Conservation (phyloP, 768 basidiomycete genomes). For the Lactifluus echinatus region DNA sequence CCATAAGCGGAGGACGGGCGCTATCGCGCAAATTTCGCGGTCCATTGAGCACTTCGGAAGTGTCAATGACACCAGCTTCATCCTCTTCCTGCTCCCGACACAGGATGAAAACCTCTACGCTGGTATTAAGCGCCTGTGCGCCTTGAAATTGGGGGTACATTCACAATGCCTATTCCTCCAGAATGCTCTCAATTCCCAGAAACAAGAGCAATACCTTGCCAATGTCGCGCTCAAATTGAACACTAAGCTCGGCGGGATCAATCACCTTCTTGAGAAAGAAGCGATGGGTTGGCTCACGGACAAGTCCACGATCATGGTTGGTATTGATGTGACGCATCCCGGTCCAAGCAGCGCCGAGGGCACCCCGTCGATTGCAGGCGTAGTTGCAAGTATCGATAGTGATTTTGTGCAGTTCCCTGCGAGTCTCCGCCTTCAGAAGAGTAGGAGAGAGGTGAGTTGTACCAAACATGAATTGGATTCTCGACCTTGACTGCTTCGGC, state of each 20-base stretch:
- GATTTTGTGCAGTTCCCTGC: slow-evolving; percentile 72
- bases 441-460: slow-evolving; percentile 34
- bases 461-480: too few species aligned
- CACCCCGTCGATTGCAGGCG: slow-evolving; percentile 75
- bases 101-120: slow-evolving; percentile 72
- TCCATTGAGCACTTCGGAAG: slow-evolving; percentile 21
- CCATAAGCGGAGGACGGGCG: slow-evolving; percentile 34
- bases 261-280: slow-evolving; percentile 51
- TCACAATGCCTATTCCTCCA: slow-evolving; percentile 63
- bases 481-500: too few species aligned
- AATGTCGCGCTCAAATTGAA: slow-evolving; percentile 79
- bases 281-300: slow-evolving; percentile 59
- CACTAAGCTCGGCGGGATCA: slow-evolving; percentile 76
- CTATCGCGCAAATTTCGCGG: slow-evolving; percentile 30
- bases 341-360: slow-evolving; percentile 57
- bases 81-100: slow-evolving; percentile 60
- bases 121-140: slow-evolving; percentile 72
- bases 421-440: slow-evolving; percentile 56
- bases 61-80: slow-evolving; percentile 43
- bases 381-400: slow-evolving; percentile 67
- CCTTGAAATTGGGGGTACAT: slow-evolving; percentile 60
- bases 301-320: slow-evolving; percentile 72
- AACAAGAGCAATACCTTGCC: slow-evolving; percentile 74
- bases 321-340: slow-evolving; percentile 80
- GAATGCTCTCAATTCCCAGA: slow-evolving; percentile 48